A percentile compares a stretch with the other conserved stretches of the same genome.
Conservation (phyloP, 2,329 filamentous ascomycete genomes). For the Lachnellula suecica region DNA sequence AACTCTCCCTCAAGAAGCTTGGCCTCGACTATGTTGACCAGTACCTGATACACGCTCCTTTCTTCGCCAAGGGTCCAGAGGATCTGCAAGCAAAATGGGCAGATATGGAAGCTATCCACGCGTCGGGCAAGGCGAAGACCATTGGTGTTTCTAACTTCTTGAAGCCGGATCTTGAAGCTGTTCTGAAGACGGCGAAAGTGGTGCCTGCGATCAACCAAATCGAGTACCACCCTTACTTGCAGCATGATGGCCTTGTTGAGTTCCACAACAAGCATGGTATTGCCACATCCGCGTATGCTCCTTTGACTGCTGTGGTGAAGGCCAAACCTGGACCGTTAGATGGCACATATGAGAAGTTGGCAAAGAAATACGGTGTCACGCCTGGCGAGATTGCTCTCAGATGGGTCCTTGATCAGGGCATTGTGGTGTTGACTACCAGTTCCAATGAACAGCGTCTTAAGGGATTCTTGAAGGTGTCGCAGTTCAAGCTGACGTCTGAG, state of each 20-base stretch:
- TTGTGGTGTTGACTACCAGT: constrained; percentile 60
- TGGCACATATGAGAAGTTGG: constrained; percentile 47
- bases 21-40: constrained; percentile 70
- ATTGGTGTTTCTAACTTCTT: constrained; percentile 81
- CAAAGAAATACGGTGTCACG: constrained; percentile 57
- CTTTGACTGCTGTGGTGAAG: constrained; percentile 51
- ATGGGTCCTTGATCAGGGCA: constrained; percentile 60
- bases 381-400: constrained; percentile 56
- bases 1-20: constrained; percentile 62
- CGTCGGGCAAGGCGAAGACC: constrained; percentile 61
- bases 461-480: constrained; percentile 49
- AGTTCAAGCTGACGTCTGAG: constrained; percentile 57
- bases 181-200: constrained; percentile 59
- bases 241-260: constrained; percentile 50
- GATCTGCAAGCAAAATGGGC: constrained; percentile 60
- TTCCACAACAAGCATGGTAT: constrained; percentile 60
- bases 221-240: constrained; percentile 75
- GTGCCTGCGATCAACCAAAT: constrained; percentile 76
- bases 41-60: constrained; percentile 64
- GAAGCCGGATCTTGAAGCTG: constrained; percentile 51
- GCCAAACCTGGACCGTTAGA: constrained; percentile 55
- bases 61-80: constrained; percentile 44
- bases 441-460: constrained; percentile 56
- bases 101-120: constrained; percentile 64
- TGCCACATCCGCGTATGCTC: constrained; percentile 53